A percentile compares a stretch with the other conserved stretches of the same genome.
phyloP scores from a whole-genome alignment of 179 eudicot genomes.

The Beta lomatogona region DNA sequence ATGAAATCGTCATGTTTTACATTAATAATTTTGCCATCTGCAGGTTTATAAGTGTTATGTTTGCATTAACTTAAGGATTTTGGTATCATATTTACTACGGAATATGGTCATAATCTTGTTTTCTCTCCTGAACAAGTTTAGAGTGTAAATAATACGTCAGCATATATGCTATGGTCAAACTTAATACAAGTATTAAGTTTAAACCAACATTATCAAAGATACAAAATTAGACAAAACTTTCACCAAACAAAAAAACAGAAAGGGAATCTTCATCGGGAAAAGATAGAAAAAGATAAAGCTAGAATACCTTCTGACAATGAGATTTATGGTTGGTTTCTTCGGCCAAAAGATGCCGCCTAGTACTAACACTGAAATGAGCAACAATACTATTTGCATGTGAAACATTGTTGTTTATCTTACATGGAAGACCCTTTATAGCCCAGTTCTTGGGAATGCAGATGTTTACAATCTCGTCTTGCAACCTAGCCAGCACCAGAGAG shows the following conservation, averaged over 20 bases:
- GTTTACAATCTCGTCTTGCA: slow-evolving; percentile 33
- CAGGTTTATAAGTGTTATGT: neutral
- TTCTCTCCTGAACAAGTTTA: too few species aligned
- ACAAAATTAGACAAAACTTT: too few species aligned
- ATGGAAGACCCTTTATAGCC: slow-evolving; percentile 36
- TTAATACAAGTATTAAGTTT: too few species aligned
- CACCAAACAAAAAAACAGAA: neutral
- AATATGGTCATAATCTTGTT: too few species aligned
- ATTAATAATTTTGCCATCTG: slow-evolving; percentile 22
- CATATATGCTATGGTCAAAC: too few species aligned
- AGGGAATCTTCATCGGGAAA: neutral
- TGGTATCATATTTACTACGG: too few species aligned
- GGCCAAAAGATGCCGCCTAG: slow-evolving; percentile 28
- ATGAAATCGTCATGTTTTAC: slow-evolving; percentile 30
- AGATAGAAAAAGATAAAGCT: neutral
- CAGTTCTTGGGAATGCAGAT: slow-evolving; percentile 34
- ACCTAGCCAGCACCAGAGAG: slow-evolving; percentile 33
- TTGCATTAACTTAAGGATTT: too few species aligned
- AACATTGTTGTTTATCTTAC: slow-evolving; percentile 15
- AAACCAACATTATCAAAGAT: too few species aligned
- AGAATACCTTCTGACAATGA: slow-evolving; percentile 23
- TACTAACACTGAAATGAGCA: slow-evolving; percentile 1
- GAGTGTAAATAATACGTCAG: too few species aligned
- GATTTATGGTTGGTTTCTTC: neutral
- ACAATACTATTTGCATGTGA: slow-evolving; percentile 10